Evolutionary conservation across 2,329 filamentous ascomycete genomes (phyloP).

Genomic region (Botryotinia globosa): DNA sequence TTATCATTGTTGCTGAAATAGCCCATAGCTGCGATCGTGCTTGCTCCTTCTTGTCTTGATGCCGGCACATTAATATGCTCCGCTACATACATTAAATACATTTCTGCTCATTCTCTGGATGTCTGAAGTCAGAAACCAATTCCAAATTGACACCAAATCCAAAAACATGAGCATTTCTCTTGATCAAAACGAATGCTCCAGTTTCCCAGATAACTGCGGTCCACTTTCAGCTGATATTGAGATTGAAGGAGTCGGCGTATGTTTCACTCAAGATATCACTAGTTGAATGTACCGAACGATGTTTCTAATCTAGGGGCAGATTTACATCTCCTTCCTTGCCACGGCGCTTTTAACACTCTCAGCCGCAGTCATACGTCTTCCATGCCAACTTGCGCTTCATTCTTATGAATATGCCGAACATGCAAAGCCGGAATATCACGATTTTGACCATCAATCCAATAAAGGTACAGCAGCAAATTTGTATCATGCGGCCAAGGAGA

Average conservation of each 20-base stretch:
- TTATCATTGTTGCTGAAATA: too few species aligned
- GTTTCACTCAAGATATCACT: neutral
- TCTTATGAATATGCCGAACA: neutral
- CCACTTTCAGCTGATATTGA: neutral
- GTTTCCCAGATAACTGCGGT: neutral
- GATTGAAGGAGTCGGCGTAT: neutral
- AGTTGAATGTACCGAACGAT: neutral
- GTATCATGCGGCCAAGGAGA: neutral
- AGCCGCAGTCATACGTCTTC: neutral
- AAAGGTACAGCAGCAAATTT: neutral
- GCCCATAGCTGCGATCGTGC: neutral
- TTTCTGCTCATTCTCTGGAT: neutral
- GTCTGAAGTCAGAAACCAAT: too few species aligned
- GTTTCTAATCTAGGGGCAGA: neutral
- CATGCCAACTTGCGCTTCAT: conserved; percentile 3
- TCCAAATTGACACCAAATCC: neutral
- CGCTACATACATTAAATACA: too few species aligned
- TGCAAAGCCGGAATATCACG: neutral
- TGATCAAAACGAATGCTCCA: neutral
- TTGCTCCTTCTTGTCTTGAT: neutral
- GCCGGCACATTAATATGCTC: neutral
- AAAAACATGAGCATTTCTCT: neutral
- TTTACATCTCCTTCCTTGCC: conserved; percentile 12
- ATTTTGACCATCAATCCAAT: neutral
- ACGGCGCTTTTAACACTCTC: conserved; percentile 1